Percentiles rank a stretch among this genome's conserved stretches.
Conservation (phyloP, 345 rosid genomes). For the Hypericum androsaemum region DNA sequence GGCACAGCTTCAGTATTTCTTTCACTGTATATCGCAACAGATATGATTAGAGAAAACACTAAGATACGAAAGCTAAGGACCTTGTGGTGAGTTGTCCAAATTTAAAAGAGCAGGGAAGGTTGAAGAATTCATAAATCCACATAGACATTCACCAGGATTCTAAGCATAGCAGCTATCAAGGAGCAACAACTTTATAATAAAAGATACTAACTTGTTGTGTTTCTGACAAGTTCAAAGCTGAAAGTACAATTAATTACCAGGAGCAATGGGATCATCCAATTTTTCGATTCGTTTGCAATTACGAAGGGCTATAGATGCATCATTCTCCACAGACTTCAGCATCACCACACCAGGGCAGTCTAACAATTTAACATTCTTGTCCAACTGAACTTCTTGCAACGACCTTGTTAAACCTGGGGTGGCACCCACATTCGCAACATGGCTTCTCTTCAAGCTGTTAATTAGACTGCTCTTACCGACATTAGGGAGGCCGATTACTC, state of each 20-base stretch:
- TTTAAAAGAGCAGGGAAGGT: too few species aligned
- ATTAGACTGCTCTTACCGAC: conserved; percentile 99
- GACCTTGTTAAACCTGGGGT: conserved; percentile 93
- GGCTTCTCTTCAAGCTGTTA: conserved; percentile 90
- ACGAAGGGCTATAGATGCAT: conserved; percentile 68
- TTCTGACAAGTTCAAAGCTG: background rate
- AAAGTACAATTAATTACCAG: conserved; percentile 41
- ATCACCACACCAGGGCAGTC: conserved; percentile 99
- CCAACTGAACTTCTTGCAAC: conserved; percentile 92
- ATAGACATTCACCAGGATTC: background rate
- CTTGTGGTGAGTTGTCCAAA: too few species aligned
- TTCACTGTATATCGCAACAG: conserved; percentile 35
- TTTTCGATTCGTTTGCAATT: conserved; percentile 97
- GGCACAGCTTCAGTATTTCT: conserved; percentile 83
- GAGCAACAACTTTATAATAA: too few species aligned
- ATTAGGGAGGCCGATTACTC: conserved; percentile 87
- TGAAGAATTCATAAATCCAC: background rate
- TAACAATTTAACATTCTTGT: conserved; percentile 76
- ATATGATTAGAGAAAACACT: conserved; percentile 6
- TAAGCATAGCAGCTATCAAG: too few species aligned
- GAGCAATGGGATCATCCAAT: conserved; percentile 84
- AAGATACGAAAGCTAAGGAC: too few species aligned
- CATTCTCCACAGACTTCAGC: conserved; percentile 67
- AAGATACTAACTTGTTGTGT: too few species aligned
- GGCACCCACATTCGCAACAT: conserved; percentile 87